Evolutionary conservation across 2,329 filamentous ascomycete species (phyloP), one percentile per base, ranked within the genome.

Genomic region (Colletotrichum sp.): DNA sequence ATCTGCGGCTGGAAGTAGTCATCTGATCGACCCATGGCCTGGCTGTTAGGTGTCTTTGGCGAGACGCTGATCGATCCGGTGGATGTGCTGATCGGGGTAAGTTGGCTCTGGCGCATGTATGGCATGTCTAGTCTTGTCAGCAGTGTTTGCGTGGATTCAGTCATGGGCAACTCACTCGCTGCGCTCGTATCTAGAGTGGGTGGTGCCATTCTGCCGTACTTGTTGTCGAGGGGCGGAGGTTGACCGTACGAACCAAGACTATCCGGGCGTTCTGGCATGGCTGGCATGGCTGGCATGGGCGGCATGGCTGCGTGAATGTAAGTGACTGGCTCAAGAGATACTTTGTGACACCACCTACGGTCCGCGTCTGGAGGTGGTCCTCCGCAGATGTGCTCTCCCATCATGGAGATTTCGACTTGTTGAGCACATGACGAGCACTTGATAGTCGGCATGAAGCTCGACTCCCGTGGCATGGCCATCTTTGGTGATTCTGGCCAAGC

Each of bases 371-470:
- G 82, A 76, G 62, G 32, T 64, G 62, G 82, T 75, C 84, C 86
- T 62, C 84, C 84, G 84, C 96, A 98, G 77, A 95, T 84, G 87
- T 98, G 96, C 77, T 98, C 95, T 77, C 95, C 95, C 93, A 98
- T 94, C 84, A 93, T 88, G 55, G 94, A 94, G 79, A 98, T 97
- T 82, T 96, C 94, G 76, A 98, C 95, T 81, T 96, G 92, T 55
- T 88, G 85, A 55, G 92, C 91, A 83, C 95, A 98, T 86, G 90
- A 92, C 69, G 95, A 98, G 86, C 95, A 98, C 89, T 96, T 98
- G 86, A 98, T 95, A 28, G 93, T 93, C 82, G 95, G 95, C 87
- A 97, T 88, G 78, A 96, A 92, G 84, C 91, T 90, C 83, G 92
- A 94, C 83, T 92, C 90, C 82, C 92, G 89, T 80, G 88, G 88